phyloP scores from a whole-genome alignment of 78 protist species.

The Bigelowiella natans region DNA sequence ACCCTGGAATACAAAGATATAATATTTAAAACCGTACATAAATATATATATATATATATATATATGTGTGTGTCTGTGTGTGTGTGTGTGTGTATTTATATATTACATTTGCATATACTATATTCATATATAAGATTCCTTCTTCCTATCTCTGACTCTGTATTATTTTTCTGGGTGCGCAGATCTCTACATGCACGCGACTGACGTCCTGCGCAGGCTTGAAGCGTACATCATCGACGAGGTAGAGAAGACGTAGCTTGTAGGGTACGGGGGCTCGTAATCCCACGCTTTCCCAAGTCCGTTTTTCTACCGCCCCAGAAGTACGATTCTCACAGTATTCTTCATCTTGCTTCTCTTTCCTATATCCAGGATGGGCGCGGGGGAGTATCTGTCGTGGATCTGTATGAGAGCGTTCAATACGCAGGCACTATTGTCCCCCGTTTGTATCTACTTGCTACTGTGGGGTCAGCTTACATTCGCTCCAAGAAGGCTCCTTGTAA shows the following conservation, averaged over 20 bases:
- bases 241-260: too few relatives aligned
- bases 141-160: too few relatives aligned
- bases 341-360: too few relatives aligned
- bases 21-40: too few relatives aligned
- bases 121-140: too few relatives aligned
- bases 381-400: not conserved
- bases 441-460: not conserved
- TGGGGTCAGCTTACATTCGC: not conserved
- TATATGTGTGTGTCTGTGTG: not conserved
- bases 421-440: not conserved
- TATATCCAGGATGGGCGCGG: not conserved
- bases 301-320: too few relatives aligned
- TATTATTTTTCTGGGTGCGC: too few relatives aligned
- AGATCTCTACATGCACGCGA: conserved; percentile 1
- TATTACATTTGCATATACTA: not conserved
- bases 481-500: not conserved
- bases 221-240: conserved; percentile 67
- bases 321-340: too few relatives aligned
- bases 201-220: conserved; percentile 66
- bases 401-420: not conserved
- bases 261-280: too few relatives aligned
- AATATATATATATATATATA: not conserved
- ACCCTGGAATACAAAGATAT: too few relatives aligned
- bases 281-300: too few relatives aligned
- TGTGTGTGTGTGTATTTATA: not conserved